phyloP scores from a whole-genome alignment of 2,329 filamentous ascomycete genomes.

The Epichloe gansuensis region DNA sequence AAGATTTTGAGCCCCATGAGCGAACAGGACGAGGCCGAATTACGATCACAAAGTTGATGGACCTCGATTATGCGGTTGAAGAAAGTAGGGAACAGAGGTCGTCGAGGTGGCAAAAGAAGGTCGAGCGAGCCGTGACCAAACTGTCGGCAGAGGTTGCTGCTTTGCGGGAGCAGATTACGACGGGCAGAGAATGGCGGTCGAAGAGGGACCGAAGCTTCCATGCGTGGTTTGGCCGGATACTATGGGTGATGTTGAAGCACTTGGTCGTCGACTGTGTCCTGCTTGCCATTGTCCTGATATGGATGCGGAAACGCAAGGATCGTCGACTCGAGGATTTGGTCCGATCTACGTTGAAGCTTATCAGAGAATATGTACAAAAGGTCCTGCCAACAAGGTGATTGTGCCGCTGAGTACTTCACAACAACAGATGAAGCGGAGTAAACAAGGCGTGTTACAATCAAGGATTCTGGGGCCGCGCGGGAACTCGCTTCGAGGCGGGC shows the following conservation, averaged over 20 bases:
- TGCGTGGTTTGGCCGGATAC: conserved; percentile 58
- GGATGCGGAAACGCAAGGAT: conserved; percentile 62
- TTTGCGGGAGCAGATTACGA: conserved; percentile 77
- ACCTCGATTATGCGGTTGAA: conserved; percentile 33
- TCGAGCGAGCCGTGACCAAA: conserved; percentile 77
- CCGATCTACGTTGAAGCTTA: conserved; percentile 45
- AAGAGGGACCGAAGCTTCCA: conserved; percentile 52
- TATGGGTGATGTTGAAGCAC: conserved; percentile 63
- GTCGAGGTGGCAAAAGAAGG: conserved; percentile 63
- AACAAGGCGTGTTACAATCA: background rate
- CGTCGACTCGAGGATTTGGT: conserved; percentile 62
- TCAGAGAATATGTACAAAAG: conserved; percentile 46
- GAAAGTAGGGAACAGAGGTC: conserved; percentile 27
- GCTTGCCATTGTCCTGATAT: conserved; percentile 53
- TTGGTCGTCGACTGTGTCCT: conserved; percentile 58
- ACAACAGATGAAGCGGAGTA: background rate
- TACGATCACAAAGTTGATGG: conserved; percentile 37
- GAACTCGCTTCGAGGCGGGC: background rate
- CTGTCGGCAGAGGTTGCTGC: conserved; percentile 90
- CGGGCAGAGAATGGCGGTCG: conserved; percentile 58
- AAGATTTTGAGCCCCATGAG: conserved; percentile 76
- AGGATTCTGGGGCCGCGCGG: too few relatives aligned
- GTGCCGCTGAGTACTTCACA: background rate
- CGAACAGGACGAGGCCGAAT: conserved; percentile 60
- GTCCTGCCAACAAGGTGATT: conserved; percentile 43